Conservation (phyloP, 257 asterid species). For the Ajuga chamaepitys region DNA sequence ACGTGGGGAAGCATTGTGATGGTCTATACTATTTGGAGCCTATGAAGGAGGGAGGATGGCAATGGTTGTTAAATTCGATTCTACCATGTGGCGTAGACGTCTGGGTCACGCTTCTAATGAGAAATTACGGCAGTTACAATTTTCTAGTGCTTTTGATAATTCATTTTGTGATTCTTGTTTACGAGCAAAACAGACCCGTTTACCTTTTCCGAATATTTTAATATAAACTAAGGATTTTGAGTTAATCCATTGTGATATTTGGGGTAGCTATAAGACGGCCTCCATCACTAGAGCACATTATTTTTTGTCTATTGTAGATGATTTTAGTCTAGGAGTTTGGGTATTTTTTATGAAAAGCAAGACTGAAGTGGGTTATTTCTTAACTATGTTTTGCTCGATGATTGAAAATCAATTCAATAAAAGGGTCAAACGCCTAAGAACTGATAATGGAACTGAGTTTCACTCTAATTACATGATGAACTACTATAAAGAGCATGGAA, state of each 20-base stretch:
- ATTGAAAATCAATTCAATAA: background rate
- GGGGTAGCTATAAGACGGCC: background rate
- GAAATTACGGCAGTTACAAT: background rate
- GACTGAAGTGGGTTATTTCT: background rate
- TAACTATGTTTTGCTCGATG: background rate
- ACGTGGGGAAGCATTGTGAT: background rate
- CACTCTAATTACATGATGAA: background rate
- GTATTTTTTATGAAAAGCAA: background rate
- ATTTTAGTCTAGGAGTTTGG: background rate
- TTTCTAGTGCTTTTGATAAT: background rate
- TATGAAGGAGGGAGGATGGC: background rate
- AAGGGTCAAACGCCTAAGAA: background rate
- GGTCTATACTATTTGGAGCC: background rate
- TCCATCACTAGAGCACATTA: background rate
- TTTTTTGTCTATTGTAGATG: background rate
- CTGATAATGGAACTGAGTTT: background rate
- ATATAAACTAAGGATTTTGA: background rate
- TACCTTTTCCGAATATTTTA: background rate
- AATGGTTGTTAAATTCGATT: background rate
- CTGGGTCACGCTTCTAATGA: background rate
- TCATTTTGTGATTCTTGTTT: background rate
- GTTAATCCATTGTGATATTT: background rate
- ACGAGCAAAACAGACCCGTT: background rate
- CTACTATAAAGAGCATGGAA: background rate
- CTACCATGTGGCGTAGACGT: background rate